Percentiles rank a stretch among this genome's conserved stretches.
Conservation (phyloP, 352 stramenopile species). For the Globisporangium nodosum region DNA sequence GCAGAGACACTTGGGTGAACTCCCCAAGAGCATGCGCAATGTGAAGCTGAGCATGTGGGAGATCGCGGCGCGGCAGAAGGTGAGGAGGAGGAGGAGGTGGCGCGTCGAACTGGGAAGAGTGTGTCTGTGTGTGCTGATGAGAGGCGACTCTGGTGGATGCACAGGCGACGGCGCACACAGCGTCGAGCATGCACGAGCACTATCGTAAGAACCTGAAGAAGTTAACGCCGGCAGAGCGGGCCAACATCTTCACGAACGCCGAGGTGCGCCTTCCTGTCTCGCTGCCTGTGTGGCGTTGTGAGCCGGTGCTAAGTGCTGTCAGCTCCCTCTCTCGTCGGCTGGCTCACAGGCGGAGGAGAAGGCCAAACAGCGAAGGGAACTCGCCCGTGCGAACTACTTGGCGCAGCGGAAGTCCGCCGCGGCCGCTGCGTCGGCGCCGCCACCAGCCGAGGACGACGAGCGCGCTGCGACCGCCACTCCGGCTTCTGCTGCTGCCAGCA, state of each 20-base stretch:
- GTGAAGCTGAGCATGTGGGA: constrained; percentile 21
- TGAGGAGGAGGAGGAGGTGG: background rate
- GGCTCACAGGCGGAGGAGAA: constrained; percentile 5
- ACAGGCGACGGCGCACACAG: constrained; percentile 29
- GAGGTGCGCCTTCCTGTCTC: constrained; percentile 12
- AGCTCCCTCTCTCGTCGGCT: background rate
- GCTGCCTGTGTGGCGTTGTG: background rate
- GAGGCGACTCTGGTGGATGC: background rate
- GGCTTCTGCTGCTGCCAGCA: background rate
- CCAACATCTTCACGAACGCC: constrained; percentile 21
- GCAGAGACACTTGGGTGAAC: background rate
- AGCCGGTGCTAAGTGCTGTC: background rate
- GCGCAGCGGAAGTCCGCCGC: background rate
- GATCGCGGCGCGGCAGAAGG: constrained; percentile 19
- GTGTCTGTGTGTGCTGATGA: background rate
- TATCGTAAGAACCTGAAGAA: constrained; percentile 37
- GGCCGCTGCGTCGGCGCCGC: background rate
- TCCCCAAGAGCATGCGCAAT: constrained; percentile 12
- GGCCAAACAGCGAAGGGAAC: background rate
- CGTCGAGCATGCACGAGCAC: constrained; percentile 47
- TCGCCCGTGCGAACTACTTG: background rate
- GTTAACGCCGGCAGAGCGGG: constrained; percentile 32
- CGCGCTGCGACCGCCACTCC: background rate
- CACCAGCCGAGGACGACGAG: background rate
- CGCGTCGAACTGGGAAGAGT: background rate